Evolutionary conservation across 139 green algal genomes (phyloP), one percentile per base, ranked within the genome.

Genomic region (Deuterostichococcus epilithicus): DNA sequence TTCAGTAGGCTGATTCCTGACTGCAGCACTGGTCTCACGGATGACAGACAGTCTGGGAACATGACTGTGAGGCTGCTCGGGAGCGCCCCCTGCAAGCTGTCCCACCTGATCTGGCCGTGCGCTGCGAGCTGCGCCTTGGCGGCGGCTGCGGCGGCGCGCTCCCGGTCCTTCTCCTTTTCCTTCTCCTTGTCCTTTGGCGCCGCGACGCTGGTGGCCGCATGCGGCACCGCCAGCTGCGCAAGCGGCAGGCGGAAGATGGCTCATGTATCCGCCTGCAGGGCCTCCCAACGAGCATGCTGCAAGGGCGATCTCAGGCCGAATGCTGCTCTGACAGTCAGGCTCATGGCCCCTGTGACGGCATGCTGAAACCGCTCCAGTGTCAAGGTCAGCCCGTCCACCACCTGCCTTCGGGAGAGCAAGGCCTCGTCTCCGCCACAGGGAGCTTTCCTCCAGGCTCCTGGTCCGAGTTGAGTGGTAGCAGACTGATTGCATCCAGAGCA

Each of bases 101-200:
- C 35, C 28, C 59, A 77, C 73, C 66, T 70, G 58, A 77, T 81
- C 70, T 87, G 91, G 45, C 84, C 86, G 76, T 92, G 85, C 36
- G 89, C 91, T 30, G 92, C 88, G 30, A 96, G 87, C 85, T 96
- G 90, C 36, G 84, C 86, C 83, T 95, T 96, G 72, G 86, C 88
- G 15, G 91, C 91, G 32, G 80, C 82, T 1, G 89, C 91, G 8
- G 87, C 88, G 15, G 90, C 91, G 0, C 90, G 83, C 73, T 93
- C 86, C 59, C 88, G 82, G 78, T 91, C 86, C 70, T 83, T 83
- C 68, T 90, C 83, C 68, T 87, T 76, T 42, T 89, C 77, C 30
- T 63, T 78, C 66, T 88, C 83, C 73, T 83, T 82, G 63, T 90
- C 82, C 33, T 73, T 66, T 26, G 33, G 28, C 25, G 52, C 42